Conservation (phyloP, 257 asterid species). For the Primulina tabacum region DNA sequence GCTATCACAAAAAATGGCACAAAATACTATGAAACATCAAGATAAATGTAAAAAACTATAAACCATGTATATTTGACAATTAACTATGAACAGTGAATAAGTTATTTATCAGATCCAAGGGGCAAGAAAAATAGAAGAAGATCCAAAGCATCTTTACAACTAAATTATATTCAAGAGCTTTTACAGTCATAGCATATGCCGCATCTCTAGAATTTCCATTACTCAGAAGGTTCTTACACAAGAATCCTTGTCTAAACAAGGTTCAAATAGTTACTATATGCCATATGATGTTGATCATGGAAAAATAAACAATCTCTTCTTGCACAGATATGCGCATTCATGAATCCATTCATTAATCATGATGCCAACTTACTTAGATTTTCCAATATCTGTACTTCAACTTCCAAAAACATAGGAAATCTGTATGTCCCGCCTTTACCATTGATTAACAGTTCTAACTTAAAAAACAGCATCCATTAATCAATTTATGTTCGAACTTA, state of each 20-base stretch:
- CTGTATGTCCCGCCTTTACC: neutral
- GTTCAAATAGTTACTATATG: neutral
- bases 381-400: neutral
- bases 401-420: neutral
- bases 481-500: neutral
- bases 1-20: conserved; percentile 1
- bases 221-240: neutral
- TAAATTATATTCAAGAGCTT: no score
- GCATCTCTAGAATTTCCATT: neutral
- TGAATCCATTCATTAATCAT: neutral
- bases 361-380: neutral
- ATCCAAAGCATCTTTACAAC: neutral
- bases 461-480: neutral
- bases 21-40: neutral
- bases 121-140: neutral
- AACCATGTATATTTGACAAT: neutral
- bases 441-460: neutral
- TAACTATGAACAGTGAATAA: no score
- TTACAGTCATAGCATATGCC: neutral
- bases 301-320: neutral
- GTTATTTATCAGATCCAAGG: neutral
- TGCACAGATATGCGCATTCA: neutral
- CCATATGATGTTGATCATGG: neutral
- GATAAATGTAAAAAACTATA: neutral
- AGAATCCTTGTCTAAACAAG: neutral